Percentiles rank a stretch among this genome's conserved stretches.
phyloP scores from a whole-genome alignment of 108 stramenopile species.

The Fragilaria crotonensis region DNA sequence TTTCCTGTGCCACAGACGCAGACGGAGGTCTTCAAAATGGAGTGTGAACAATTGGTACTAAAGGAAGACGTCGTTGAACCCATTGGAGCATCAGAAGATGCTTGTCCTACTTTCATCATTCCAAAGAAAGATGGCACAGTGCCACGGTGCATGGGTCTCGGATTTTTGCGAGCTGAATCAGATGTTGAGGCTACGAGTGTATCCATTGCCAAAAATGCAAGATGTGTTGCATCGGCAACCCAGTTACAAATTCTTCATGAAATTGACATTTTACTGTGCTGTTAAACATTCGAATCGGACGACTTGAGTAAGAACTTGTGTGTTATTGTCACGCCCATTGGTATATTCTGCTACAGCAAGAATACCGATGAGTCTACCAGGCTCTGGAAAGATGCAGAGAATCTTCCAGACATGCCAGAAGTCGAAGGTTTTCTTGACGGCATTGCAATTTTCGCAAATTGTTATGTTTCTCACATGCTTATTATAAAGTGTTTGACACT shows the following conservation, averaged over 20 bases:
- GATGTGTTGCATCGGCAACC: slow-evolving; percentile 17
- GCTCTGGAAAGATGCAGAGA: slow-evolving; percentile 29
- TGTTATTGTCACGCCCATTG: slow-evolving; percentile 36
- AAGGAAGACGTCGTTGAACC: slow-evolving; percentile 14
- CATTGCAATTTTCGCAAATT: slow-evolving; percentile 22
- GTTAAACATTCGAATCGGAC: slow-evolving; percentile 29
- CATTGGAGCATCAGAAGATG: slow-evolving; percentile 17
- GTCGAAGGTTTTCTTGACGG: slow-evolving; percentile 45
- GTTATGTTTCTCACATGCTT: slow-evolving; percentile 13
- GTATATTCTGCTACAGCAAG: slow-evolving; percentile 21
- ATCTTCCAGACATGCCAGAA: slow-evolving; percentile 28
- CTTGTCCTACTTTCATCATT: slow-evolving; percentile 20
- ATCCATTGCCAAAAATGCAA: slow-evolving; percentile 28
- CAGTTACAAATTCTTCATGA: slow-evolving; percentile 21
- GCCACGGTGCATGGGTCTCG: slow-evolving; percentile 26
- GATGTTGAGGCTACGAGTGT: slow-evolving; percentile 6
- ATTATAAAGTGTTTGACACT: slow-evolving; percentile 8
- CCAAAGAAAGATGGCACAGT: slow-evolving; percentile 36
- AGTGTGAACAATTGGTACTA: no score
- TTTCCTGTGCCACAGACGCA: no score
- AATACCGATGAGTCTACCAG: slow-evolving; percentile 32
- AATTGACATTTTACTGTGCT: slow-evolving; percentile 32
- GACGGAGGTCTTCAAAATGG: no score
- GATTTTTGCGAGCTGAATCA: slow-evolving; percentile 35
- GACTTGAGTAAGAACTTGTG: slow-evolving; percentile 16